Conservation (phyloP, 805 yeast genomes). For the Wickerhamiella siamensis region DNA sequence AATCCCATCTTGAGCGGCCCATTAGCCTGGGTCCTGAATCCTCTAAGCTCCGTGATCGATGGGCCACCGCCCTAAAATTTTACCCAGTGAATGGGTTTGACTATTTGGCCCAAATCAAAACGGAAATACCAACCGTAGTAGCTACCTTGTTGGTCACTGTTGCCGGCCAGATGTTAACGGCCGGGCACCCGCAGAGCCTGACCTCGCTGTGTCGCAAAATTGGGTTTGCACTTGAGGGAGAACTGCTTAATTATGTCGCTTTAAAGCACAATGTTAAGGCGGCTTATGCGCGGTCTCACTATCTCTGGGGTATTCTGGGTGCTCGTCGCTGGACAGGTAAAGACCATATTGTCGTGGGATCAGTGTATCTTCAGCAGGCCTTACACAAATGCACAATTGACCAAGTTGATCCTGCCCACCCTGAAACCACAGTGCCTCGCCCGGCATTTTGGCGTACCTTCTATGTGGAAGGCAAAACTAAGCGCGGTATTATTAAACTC, state of each 20-base stretch:
- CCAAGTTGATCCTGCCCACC: slow-evolving; percentile 2
- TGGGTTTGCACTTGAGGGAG: slow-evolving; percentile 8
- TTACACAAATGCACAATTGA: slow-evolving; percentile 21
- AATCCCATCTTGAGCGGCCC: slow-evolving; percentile 42
- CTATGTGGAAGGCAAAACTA: slow-evolving; percentile 40
- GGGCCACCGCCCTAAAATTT: slow-evolving; percentile 2
- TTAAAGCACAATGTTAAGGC: neutral
- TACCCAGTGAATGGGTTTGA: slow-evolving; percentile 4
- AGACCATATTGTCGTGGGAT: slow-evolving; percentile 22
- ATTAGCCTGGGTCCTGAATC: slow-evolving; percentile 28
- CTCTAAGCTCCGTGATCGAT: slow-evolving; percentile 6
- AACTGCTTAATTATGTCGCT: slow-evolving; percentile 4
- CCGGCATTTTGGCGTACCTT: slow-evolving; percentile 55
- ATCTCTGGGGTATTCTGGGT: slow-evolving; percentile 6
- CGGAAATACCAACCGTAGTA: slow-evolving; percentile 5
- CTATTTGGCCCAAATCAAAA: neutral
- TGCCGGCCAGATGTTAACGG: neutral
- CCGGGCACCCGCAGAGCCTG: slow-evolving; percentile 9
- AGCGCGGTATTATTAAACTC: slow-evolving; percentile 68
- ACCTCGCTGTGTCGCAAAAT: slow-evolving; percentile 9
- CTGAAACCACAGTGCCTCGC: slow-evolving; percentile 35
- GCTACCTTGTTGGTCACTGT: slow-evolving; percentile 5
- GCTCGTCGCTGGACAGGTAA: slow-evolving; percentile 29
- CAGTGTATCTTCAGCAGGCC: slow-evolving; percentile 9
- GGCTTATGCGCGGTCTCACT: slow-evolving; percentile 6